Base-by-base conservation (phyloP, 2,329 filamentous ascomycete species). In the Mariannaea elegans region DNA sequence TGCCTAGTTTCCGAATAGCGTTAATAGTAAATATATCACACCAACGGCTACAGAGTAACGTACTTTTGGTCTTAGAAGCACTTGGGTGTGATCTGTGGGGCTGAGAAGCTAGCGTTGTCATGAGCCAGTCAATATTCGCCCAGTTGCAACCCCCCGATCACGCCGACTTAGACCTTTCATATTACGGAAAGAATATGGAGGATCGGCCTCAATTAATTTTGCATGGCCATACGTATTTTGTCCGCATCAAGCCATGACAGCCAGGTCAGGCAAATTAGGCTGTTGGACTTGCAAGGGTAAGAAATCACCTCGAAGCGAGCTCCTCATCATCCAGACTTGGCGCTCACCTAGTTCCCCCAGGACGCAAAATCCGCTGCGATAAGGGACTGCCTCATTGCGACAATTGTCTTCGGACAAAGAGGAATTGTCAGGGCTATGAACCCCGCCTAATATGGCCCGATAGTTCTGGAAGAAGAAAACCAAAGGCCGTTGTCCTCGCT, bases 361-460 rank as follows among this genome's bases (percentile, higher is more conserved):
- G 75, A 61, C 78, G 80, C 56, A 82, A 82, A 66, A 78, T 82
- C 58, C 79, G 80, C 42, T 82, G 81, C 61, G 81, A 82, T 67
- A 76, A 76, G 51, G 69, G 71, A 13, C 70, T 77, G 21, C 80
- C 81, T 3, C 63, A 67, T 19, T 82, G 81, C 70, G 71, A 75
- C 45, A 81, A 81, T 65, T 83, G 81, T 62, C 69, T 71, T 13
- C 73, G 76, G 19, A 77, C 79, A 2, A 74, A 75, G 16, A 74
- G 80, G 59, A 56, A 71, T 58, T 82, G 80, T 64, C 59, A 76
- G 53, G 80, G 80, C 39, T 83, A 82, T 62, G 78, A 75, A 4
- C 68, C 82, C 36, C 79, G 80, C 38, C 76, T 83, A 4, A 73
- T 77, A 6, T 83, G 80, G 81, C 80, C 80, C 8, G 80, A 82